Evolutionary conservation across 2,329 filamentous ascomycete species (phyloP).

Genomic region (Aspergillus sp.): DNA sequence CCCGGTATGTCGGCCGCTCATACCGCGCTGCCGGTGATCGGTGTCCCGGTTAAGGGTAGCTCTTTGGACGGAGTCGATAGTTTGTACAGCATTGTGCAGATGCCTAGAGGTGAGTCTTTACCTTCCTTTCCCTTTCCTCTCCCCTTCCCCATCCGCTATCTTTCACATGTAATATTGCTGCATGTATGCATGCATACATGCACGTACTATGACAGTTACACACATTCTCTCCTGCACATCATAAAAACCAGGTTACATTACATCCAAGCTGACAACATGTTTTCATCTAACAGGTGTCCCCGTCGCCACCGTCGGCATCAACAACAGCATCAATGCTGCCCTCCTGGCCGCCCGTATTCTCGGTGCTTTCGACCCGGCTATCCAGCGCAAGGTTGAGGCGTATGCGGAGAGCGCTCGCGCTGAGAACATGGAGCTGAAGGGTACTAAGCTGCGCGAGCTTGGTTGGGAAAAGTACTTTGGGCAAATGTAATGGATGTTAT

Average conservation of each 20-base stretch:
- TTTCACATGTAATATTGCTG: too few relatives aligned
- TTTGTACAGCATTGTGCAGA: conserved; percentile 72
- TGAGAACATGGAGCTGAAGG: conserved; percentile 48
- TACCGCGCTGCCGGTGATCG: conserved; percentile 73
- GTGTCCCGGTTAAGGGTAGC: conserved; percentile 74
- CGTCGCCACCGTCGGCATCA: conserved; percentile 75
- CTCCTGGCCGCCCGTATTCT: conserved; percentile 70
- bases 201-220: neutral
- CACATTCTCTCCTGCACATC: neutral
- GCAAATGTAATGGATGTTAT: conserved; percentile 37
- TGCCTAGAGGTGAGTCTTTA: conserved; percentile 60
- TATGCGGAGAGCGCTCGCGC: conserved; percentile 45
- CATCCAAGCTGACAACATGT: conserved; percentile 20
- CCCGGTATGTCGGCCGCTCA: conserved; percentile 75
- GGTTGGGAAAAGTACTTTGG: conserved; percentile 49
- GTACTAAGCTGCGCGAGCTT: conserved; percentile 44
- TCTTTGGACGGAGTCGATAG: conserved; percentile 72
- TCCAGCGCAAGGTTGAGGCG: conserved; percentile 46
- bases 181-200: neutral
- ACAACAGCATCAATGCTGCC: conserved; percentile 77
- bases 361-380: conserved; percentile 50
- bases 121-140: neutral
- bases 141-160: too few relatives aligned
- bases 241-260: neutral
- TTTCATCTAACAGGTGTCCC: conserved; percentile 59